A percentile compares a stretch with the other conserved stretches of the same genome.
phyloP scores from a whole-genome alignment of 2,329 filamentous ascomycete genomes.

The Achaetomium macrosporum region DNA sequence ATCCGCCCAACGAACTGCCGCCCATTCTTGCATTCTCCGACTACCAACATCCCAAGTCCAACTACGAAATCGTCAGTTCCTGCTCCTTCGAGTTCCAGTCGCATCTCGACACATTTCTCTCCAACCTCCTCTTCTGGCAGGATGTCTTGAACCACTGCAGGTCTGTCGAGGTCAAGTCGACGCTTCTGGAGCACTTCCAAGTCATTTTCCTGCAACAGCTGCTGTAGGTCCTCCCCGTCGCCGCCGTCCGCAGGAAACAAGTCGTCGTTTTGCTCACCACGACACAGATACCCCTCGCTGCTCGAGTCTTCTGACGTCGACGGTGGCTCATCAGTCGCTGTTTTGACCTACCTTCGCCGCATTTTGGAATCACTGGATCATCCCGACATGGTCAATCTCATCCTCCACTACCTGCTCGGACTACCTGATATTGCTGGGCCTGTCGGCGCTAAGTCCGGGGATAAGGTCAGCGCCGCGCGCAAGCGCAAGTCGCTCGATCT shows the following conservation, averaged over 20 bases:
- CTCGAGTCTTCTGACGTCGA: slow-evolving; percentile 96
- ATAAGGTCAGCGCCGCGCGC: slow-evolving; percentile 61
- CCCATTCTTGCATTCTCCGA: slow-evolving; percentile 85
- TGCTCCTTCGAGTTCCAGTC: slow-evolving; percentile 70
- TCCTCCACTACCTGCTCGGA: slow-evolving; percentile 85
- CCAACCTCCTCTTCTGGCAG: slow-evolving; percentile 95
- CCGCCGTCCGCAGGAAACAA: not conserved
- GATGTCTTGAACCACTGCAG: slow-evolving; percentile 94
- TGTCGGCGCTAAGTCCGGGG: slow-evolving; percentile 35
- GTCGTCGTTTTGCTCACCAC: slow-evolving; percentile 9
- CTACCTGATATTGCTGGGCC: slow-evolving; percentile 55
- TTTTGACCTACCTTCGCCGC: slow-evolving; percentile 84
- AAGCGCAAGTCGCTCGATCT: slow-evolving; percentile 87
- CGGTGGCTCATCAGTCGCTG: slow-evolving; percentile 91
- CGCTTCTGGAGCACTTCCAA: slow-evolving; percentile 92
- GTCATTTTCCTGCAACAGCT: slow-evolving; percentile 93
- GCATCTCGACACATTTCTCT: slow-evolving; percentile 90
- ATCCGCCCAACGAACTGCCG: slow-evolving; percentile 68
- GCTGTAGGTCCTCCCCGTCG: slow-evolving; percentile 52
- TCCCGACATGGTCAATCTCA: slow-evolving; percentile 88
- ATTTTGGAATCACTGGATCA: slow-evolving; percentile 90
- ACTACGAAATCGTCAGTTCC: slow-evolving; percentile 66
- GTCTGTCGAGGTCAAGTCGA: slow-evolving; percentile 86
- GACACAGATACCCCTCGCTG: slow-evolving; percentile 77
- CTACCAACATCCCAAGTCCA: slow-evolving; percentile 66